Evolutionary conservation across 495 filamentous ascomycete species (phyloP), one percentile per base, ranked within the genome.

Genomic region (Aspergillus carlsbadensis): DNA sequence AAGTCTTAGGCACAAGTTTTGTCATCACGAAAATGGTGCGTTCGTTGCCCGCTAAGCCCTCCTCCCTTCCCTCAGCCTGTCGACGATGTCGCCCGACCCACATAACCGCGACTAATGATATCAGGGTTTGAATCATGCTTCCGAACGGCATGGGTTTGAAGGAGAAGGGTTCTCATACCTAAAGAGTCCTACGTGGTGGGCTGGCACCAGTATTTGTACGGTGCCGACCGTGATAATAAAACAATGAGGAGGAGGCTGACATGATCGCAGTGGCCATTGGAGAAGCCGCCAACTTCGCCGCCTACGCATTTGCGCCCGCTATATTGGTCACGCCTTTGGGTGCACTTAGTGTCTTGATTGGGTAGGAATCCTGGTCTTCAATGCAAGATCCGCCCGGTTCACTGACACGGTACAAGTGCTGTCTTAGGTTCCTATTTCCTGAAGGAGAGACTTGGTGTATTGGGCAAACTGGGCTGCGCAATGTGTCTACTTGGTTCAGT

Each of bases 301-400:
- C 94, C 54, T 98, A 98, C 70, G 94, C 94, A 1, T 98, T 97
- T 73, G 94, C 94, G 57, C 94, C 94, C 35, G 94, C 94, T 4
- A 98, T 98, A 69, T 79, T 98, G 51, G 94, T 98, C 33, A 98
- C 94, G 4, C 94, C 94, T 13, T 73, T 98, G 34, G 94, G 94
- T 36, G 94, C 94, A 37, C 77, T 98, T 54, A 91, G 90, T 64
- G 94, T 98, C 48, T 74, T 98, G 65, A 96, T 98, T 66, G 95
- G 93, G 84, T 87, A 71, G 26, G 54, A 18, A 20, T 17, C 5
- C 22, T n/a, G 4, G 17, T 35, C 22, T n/a, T 34, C 18, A 24
- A 6, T 4, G 37, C 11, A 26, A 29, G 31, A 46, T 15, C 37
- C 33, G 31, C 8, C 15, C 3, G 15, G 15, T 22, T 61, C 34